Evolutionary conservation across 2,329 filamentous ascomycete species (phyloP).

Genomic region (Diaporthe sp.): DNA sequence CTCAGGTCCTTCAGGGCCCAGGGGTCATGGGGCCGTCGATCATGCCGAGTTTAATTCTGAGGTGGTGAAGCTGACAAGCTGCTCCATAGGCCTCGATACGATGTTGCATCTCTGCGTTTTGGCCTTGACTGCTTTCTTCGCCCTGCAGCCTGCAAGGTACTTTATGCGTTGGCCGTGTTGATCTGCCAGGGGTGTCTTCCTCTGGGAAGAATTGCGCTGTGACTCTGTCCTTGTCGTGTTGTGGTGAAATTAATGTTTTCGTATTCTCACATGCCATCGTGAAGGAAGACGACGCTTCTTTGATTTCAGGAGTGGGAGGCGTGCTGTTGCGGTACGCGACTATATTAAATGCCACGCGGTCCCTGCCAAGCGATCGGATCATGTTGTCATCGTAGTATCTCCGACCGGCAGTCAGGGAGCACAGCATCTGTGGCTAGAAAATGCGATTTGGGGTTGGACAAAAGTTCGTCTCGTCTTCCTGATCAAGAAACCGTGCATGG

Average conservation of each 20-base stretch:
- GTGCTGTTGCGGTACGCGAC: background rate
- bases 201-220: background rate
- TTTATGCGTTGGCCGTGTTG: background rate
- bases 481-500: background rate
- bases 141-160: background rate
- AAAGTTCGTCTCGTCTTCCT: constrained; percentile 10
- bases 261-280: background rate
- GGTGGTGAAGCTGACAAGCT: background rate
- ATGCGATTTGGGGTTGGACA: background rate
- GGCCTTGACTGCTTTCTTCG: constrained; percentile 4
- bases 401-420: constrained; percentile 18
- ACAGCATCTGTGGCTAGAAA: constrained; percentile 13
- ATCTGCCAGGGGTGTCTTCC: background rate
- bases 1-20: background rate
- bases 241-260: background rate
- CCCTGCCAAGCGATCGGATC: constrained; percentile 28
- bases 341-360: background rate
- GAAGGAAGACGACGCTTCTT: background rate
- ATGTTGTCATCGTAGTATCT: background rate
- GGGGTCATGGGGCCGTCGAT: background rate
- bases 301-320: background rate
- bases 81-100: constrained; percentile 1
- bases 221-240: background rate
- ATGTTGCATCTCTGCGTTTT: constrained; percentile 2
- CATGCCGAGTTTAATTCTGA: constrained; percentile 14